Conservation (phyloP, 257 asterid genomes). For the Osmanthus fragrans region DNA sequence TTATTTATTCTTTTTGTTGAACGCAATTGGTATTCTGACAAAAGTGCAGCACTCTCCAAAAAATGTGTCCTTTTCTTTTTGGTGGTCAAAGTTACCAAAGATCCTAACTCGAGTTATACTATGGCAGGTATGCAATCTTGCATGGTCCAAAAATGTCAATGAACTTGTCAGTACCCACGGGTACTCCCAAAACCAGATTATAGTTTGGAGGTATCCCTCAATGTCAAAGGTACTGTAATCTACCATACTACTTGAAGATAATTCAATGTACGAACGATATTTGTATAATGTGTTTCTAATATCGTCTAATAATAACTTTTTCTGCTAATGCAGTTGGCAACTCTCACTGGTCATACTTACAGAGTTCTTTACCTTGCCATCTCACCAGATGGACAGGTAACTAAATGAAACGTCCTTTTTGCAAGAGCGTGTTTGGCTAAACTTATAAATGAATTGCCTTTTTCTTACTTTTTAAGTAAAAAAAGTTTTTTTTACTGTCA, state of each 20-base stretch:
- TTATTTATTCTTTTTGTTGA: background rate
- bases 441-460: background rate
- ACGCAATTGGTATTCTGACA: background rate
- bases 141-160: slow-evolving; percentile 97
- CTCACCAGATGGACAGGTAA: slow-evolving; percentile 99
- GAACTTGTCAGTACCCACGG: slow-evolving; percentile 98
- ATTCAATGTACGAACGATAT: background rate
- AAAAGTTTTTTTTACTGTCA: too few species aligned
- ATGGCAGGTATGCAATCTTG: slow-evolving; percentile 95
- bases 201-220: slow-evolving; percentile 92
- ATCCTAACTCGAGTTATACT: slow-evolving; percentile 22
- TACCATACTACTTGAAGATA: slow-evolving; percentile 2
- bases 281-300: background rate
- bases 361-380: slow-evolving; percentile 92
- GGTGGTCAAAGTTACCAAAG: background rate
- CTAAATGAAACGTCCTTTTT: background rate
- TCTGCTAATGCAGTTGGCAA: slow-evolving; percentile 70
- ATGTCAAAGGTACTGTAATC: slow-evolving; percentile 75
- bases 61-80: background rate
- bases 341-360: slow-evolving; percentile 89
- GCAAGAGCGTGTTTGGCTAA: background rate
- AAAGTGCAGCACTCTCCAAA: background rate
- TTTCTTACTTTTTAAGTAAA: background rate
- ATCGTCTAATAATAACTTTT: background rate
- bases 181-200: slow-evolving; percentile 89